Evolutionary conservation across 371 early-diverging fungal genomes (phyloP), one percentile per base, ranked within the genome.

Genomic region (Dichotomocladium elegans): DNA sequence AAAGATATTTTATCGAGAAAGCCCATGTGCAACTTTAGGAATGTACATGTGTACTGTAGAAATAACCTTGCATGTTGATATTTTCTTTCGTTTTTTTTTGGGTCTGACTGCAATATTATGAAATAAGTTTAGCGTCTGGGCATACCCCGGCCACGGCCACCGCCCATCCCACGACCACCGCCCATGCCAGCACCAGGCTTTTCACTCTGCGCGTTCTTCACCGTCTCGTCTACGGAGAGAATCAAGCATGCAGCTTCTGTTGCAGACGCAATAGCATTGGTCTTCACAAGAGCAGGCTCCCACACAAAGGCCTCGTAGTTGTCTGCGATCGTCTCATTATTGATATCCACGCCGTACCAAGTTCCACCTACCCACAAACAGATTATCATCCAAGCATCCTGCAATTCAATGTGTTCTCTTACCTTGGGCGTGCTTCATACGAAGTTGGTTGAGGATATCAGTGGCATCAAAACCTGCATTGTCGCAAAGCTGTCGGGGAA

Each of bases 391-490:
- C 31, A 37, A 53, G 17, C 15, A 46, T 25, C 10, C 10, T 34
- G n/a, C 27, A 40, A 29, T 40, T 14, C 11, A 31, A 37, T 25
- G 10, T 40, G 60, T 52, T 8, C 47, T 51, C 51, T 72, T 76
- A 70, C 88, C 91, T 63, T 88, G 86, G 28, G 88, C 83, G 68
- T 99, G 99, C 66, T 91, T 88, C 79, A 94, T 92, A 66, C 99
- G 87, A 51, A 99, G 82, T 77, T 94, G 88, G 80, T 98, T 99
- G 42, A 99, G 80, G 56, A 96, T 91, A 72, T 94, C 95, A 10
- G 98, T 99, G n/a, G 99, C 91, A 70, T 99, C 99, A 59, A 99
- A 95, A 53, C 99, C 99, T 56, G 99, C 99, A 76, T 99, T 99
- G 73, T 95, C 95, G 72, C 96, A 94, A 27, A 99, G 83, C 73